Evolutionary conservation across 1,139 yeast species (phyloP), one percentile per base, ranked within the genome.

Genomic region (Ogataea hybrid): DNA sequence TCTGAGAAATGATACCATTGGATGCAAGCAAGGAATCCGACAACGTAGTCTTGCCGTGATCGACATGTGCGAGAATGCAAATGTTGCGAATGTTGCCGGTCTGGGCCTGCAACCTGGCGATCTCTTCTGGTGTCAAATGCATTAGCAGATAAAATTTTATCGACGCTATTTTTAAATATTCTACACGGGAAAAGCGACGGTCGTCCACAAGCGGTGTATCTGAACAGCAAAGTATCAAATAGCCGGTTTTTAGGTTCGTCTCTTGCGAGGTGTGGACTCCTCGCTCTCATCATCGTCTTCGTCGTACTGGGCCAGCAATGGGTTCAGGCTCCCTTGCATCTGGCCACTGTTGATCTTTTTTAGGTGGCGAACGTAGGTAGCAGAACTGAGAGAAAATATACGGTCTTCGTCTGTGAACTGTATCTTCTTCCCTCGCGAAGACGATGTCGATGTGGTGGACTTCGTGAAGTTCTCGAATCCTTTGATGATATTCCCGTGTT

Each of bases 31-130:
- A 69, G 6, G 96, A 86, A 63, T 94, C 99, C 41, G 96, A 85
- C 34, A 94, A 70, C 2, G 97, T 87, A 0, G 99, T 94, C 66
- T 92, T 94, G 32, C 99, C 99, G 62, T 94, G 99, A 62, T 94
- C 99, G 25, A 94, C 98, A 65, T 94, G 99, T 1, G 99, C 99
- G 41, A 94, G 71, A 48, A 94, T 89, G 64, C 98, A 94, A 35
- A 94, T 88, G 63, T 94, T 94, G 46, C 98, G 72, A 27, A 92
- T 80, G 47, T 79, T 69, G 9, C 74, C 67, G 1, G 96, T 81
- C 50, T 82, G 76, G 51, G 70, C 71, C 63, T 92, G 97, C 21
- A 90, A 67, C 46, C 77, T 67, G 37, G 75, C 71, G 25, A 88
- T 73, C 28, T 81, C 79, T 32, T 81, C 84, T 16, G 83, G 73